These are phyloP conservation scores for Tephrocybe rancida DNA, from an alignment of 768 basidiomycete genomes.

Conservation along the genomic window DNA sequence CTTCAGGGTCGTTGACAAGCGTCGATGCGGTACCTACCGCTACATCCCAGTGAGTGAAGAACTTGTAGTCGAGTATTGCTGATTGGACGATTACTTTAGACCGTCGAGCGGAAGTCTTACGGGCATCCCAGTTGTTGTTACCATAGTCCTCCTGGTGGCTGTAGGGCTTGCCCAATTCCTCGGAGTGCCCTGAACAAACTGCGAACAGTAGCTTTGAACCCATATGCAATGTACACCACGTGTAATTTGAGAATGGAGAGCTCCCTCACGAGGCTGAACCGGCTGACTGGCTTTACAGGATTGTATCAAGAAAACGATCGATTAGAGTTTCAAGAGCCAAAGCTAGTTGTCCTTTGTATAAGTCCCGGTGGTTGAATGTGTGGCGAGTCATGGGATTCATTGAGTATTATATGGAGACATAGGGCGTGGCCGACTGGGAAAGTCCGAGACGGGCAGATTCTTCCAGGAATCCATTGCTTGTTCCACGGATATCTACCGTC, in stretches of 20 bases:
- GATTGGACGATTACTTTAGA: not conserved
- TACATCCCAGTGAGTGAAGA: conserved; percentile 7
- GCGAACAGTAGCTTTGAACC: not conserved
- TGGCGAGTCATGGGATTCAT: not conserved
- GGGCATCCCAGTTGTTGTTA: not conserved
- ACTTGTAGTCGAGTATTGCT: not conserved
- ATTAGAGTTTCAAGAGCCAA: too few species aligned
- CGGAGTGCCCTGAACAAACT: not conserved
- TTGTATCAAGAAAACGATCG: too few species aligned
- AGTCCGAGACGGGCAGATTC: not conserved
- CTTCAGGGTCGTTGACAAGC: not conserved
- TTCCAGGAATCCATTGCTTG: not conserved
- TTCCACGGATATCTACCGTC: too few species aligned
- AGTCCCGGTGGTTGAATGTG: too few species aligned
- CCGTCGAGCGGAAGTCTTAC: conserved; percentile 1
- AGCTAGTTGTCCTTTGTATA: too few species aligned
- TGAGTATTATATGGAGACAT: not conserved
- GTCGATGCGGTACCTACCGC: not conserved
- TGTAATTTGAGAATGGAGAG: not conserved
- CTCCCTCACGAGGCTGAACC: conserved; percentile 2
- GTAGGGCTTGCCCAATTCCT: conserved; percentile 4
- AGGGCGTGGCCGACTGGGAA: not conserved
- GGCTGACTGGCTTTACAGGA: not conserved
- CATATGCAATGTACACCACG: not conserved
- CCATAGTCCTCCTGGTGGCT: conserved; percentile 1